Evolutionary conservation across 2,329 filamentous ascomycete genomes (phyloP).

Genomic region (Epichloe gansuensis): DNA sequence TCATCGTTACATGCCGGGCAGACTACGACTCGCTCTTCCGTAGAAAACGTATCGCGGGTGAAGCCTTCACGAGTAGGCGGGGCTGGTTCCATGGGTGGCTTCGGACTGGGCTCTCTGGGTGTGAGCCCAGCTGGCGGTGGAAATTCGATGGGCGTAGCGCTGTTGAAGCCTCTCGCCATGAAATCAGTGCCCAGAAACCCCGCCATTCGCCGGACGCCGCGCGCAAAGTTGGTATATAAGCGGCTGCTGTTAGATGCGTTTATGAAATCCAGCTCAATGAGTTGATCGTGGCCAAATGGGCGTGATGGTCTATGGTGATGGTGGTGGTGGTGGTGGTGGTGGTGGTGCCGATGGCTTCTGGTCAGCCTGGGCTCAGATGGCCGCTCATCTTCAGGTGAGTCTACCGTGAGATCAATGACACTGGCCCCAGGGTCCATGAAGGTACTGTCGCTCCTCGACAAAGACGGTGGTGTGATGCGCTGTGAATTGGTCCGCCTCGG

Average conservation of each 20-base stretch:
- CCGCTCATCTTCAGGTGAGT: slow-evolving; percentile 27
- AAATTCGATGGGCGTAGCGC: slow-evolving; percentile 9
- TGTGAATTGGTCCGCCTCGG: slow-evolving; percentile 30
- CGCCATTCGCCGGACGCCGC: slow-evolving; percentile 16
- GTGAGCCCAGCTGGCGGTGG: slow-evolving; percentile 20
- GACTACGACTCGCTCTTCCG: slow-evolving; percentile 59
- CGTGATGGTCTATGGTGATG: slow-evolving; percentile 4
- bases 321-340: slow-evolving; percentile 9
- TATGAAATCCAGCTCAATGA: slow-evolving; percentile 16
- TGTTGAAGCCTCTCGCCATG: slow-evolving; percentile 9
- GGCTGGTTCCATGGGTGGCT: slow-evolving; percentile 48
- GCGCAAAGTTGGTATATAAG: slow-evolving; percentile 10
- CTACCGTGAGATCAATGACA: slow-evolving; percentile 42
- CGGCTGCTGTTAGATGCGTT: slow-evolving; percentile 7
- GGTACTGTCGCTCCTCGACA: slow-evolving; percentile 33
- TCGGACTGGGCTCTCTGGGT: slow-evolving; percentile 23
- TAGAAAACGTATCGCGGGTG: slow-evolving; percentile 52
- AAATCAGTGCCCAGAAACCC: slow-evolving; percentile 15
- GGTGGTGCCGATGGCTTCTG: slow-evolving; percentile 5
- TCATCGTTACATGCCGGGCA: slow-evolving; percentile 84
- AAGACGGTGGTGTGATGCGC: slow-evolving; percentile 27
- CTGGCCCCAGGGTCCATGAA: slow-evolving; percentile 21
- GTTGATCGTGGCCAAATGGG: slow-evolving; percentile 11
- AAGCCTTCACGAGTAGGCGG: slow-evolving; percentile 62
- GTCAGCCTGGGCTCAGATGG: slow-evolving; percentile 3